These are phyloP conservation scores for Avicennia marina DNA, from an alignment of 257 asterid species.

Conservation along the genomic window DNA sequence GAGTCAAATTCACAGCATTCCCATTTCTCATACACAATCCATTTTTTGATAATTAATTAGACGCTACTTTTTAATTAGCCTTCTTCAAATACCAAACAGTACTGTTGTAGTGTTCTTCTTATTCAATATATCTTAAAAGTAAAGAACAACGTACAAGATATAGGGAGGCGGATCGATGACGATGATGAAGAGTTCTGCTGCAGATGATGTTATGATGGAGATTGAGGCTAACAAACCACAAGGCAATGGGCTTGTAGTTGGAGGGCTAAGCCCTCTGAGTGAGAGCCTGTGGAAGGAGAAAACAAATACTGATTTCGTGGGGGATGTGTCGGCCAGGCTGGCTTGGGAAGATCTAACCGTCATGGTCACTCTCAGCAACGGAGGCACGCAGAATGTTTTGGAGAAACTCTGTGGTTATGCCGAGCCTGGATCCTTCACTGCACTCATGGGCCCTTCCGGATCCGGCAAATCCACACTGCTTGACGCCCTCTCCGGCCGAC, in stretches of 20 bases:
- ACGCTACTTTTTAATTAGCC: neutral
- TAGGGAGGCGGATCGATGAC: neutral
- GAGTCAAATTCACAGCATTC: conserved; percentile 49
- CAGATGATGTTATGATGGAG: conserved; percentile 68
- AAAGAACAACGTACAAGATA: too few species aligned
- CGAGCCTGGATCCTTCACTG: conserved; percentile 91
- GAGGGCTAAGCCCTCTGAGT: conserved; percentile 91
- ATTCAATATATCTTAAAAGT: too few species aligned
- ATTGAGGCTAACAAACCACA: conserved; percentile 74
- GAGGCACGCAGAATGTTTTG: conserved; percentile 75
- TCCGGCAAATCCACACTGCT: conserved; percentile 92
- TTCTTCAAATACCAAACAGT: neutral
- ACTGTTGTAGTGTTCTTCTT: neutral
- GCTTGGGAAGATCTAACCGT: conserved; percentile 92
- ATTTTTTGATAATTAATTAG: neutral
- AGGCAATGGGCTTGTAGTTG: conserved; percentile 62
- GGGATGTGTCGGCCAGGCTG: conserved; percentile 85
- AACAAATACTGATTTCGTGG: conserved; percentile 64
- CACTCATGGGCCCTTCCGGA: conserved; percentile 98
- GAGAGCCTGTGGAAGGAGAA: conserved; percentile 95
- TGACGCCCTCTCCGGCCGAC: conserved; percentile 85
- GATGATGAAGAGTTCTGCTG: neutral
- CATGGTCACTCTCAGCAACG: conserved; percentile 66
- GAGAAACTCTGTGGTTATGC: conserved; percentile 82
- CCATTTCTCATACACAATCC: conserved; percentile 26